phyloP scores from a whole-genome alignment of 305 asterid genomes.

The Fraxinus platypoda region DNA sequence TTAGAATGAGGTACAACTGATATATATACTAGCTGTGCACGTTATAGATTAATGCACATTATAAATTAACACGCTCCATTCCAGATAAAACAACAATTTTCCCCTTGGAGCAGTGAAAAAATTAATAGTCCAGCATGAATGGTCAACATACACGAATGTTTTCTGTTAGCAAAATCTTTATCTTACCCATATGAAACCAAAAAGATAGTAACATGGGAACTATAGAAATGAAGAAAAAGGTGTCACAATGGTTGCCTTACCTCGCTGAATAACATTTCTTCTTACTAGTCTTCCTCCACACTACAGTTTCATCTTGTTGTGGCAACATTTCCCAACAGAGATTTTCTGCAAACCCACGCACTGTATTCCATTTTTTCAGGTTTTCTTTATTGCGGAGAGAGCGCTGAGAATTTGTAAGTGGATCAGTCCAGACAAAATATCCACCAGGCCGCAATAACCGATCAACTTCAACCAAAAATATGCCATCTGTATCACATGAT shows the following conservation, averaged over 20 bases:
- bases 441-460: conserved; percentile 98
- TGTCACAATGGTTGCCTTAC: conserved; percentile 34
- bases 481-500: conserved; percentile 60
- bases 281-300: conserved; percentile 89
- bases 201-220: not conserved
- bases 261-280: conserved; percentile 70
- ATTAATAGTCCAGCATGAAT: not conserved
- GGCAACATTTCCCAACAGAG: conserved; percentile 94
- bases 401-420: conserved; percentile 66
- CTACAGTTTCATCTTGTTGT: conserved; percentile 91
- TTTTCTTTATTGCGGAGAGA: conserved; percentile 69
- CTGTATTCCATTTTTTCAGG: conserved; percentile 80
- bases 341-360: conserved; percentile 61
- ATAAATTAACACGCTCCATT: not conserved
- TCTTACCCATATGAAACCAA: not conserved
- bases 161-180: not conserved
- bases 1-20: conserved; percentile 17
- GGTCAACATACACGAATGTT: not conserved
- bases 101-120: not conserved
- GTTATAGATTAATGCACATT: not conserved
- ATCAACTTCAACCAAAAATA: conserved; percentile 80
- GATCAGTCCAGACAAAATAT: conserved; percentile 98
- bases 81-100: not conserved
- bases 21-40: not conserved
- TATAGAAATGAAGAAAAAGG: not conserved